Evolutionary conservation across 2,329 filamentous ascomycete genomes (phyloP), one percentile per base, ranked within the genome.

Genomic region (Hypoxylon sp.): DNA sequence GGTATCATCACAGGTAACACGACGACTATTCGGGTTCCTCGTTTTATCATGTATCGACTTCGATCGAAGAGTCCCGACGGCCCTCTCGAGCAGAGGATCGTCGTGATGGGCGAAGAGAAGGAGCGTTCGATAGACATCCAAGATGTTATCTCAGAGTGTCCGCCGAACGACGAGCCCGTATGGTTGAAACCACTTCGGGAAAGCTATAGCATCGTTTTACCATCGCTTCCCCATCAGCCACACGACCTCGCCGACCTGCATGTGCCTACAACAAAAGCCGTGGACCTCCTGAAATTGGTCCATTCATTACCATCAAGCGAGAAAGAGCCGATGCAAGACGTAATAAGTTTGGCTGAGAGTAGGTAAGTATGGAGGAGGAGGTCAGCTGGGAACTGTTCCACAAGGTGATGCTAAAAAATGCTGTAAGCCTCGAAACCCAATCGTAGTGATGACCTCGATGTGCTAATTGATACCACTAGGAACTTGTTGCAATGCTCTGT

Each of bases 61-160:
- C 57, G 51, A 14, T 35, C 13, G 3, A 30, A 37, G 1, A 35
- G 25, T 14, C 42, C 1, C 25, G 14, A 27, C 10, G 20, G 22
- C 6, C 55, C 51, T 31, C 20, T 46, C 0, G 61, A 49, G 14
- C 50, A 64, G 37, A 44, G 68, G 22, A 17, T 59, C 31, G 25
- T 62, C 17, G 48, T 70, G 4, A 44, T 65, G 20, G 61, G 61
- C 31, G 44, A 53, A 8, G 61, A 68, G 54, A 50, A 10, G 14
- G 64, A 70, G 33, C n/a, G 30, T 40, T 62, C 35, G n/a, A 14
- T 68, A 37, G 64, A 70, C 14, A 31, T 70, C 5, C 61, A 61
- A 13, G 64, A 70, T n/a, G 13, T 68, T 30, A 33, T 64, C 35
- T 46, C 61, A 4, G 64, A 68, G 22, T 42, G 50, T 42, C 49